Evolutionary conservation across 345 rosid genomes (phyloP).

Genomic region (Atalantia buxifolia): DNA sequence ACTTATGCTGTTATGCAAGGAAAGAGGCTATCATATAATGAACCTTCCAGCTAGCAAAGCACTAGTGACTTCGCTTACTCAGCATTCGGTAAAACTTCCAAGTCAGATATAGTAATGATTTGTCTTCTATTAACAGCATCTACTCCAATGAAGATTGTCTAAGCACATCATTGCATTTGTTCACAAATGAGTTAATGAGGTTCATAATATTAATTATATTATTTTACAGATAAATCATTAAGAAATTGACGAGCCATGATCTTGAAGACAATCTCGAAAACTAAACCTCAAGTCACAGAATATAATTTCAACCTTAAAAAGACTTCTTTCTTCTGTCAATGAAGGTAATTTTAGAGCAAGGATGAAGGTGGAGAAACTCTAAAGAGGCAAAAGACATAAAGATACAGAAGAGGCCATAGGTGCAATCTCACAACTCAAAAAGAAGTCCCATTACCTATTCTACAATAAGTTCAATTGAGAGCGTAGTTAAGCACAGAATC

Average conservation of each 20-base stretch:
- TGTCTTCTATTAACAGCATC: neutral
- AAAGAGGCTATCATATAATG: neutral
- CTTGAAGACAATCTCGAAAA: neutral
- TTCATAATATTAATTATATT: neutral
- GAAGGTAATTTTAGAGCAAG: neutral
- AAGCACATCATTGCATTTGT: neutral
- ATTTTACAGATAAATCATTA: neutral
- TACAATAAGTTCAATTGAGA: neutral
- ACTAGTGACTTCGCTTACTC: neutral
- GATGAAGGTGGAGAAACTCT: neutral
- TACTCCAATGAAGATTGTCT: neutral
- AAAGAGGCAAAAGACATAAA: neutral
- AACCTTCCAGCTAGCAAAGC: slow-evolving; percentile 5
- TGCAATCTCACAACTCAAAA: neutral
- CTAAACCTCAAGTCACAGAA: neutral
- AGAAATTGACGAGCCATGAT: neutral
- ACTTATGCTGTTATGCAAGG: neutral
- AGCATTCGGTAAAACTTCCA: neutral
- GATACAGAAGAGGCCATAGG: neutral
- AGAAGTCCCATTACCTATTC: neutral
- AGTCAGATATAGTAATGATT: neutral
- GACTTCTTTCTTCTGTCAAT: neutral
- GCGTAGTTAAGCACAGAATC: neutral
- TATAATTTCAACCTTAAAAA: neutral
- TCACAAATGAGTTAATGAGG: neutral